Percentiles rank a stretch among this genome's conserved stretches.
Conservation (phyloP, 257 asterid genomes). For the Petunia axillaris region DNA sequence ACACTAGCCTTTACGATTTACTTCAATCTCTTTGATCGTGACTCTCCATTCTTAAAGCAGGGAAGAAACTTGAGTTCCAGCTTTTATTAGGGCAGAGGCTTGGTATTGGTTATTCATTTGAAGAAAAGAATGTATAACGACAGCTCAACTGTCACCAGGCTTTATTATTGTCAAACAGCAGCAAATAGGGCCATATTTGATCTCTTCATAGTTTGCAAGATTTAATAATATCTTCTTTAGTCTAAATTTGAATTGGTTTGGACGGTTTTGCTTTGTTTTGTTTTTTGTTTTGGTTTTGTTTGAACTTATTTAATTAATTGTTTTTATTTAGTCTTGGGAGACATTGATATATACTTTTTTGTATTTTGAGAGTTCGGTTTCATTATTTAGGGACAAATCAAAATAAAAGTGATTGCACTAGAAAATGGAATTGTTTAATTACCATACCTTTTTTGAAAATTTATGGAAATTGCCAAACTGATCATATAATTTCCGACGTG, state of each 20-base stretch:
- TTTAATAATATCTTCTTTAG: neutral
- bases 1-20: neutral
- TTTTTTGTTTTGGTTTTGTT: neutral
- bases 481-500: no score
- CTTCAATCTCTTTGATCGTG: neutral
- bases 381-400: no score
- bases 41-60: neutral
- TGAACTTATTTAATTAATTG: neutral
- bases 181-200: neutral
- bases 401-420: no score
- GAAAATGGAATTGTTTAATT: no score
- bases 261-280: neutral
- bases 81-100: neutral
- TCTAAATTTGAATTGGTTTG: neutral
- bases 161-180: neutral
- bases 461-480: no score
- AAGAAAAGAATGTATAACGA: conserved; percentile 15
- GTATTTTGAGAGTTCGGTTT: no score
- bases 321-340: neutral
- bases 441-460: no score
- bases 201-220: neutral
- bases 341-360: no score
- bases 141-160: neutral
- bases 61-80: conserved; percentile 16
- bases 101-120: conserved; percentile 11